phyloP scores from a whole-genome alignment of 2,329 filamentous ascomycete genomes.

The Aureobasidium sp. region DNA sequence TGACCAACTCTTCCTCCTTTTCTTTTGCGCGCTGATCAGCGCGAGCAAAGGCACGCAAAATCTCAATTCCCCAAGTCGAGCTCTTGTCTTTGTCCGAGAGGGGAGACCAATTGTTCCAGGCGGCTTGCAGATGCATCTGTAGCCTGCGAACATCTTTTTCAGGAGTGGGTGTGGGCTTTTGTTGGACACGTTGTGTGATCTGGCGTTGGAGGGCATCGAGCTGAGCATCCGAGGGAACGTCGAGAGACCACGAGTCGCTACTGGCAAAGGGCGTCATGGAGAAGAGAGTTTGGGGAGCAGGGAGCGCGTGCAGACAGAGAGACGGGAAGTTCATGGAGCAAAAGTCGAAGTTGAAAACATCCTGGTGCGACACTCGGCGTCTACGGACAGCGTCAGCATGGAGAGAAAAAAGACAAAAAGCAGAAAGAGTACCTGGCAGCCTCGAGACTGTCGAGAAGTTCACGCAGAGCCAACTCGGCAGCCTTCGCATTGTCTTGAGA shows the following conservation, averaged over 20 bases:
- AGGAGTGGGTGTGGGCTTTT: constrained; percentile 27
- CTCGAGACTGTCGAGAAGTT: constrained; percentile 72
- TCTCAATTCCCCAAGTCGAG: constrained; percentile 41
- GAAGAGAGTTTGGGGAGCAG: constrained; percentile 74
- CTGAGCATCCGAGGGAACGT: constrained; percentile 66
- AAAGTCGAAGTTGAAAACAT: constrained; percentile 72
- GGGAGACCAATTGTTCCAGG: constrained; percentile 68
- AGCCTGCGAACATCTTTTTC: constrained; percentile 63
- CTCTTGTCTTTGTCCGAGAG: constrained; percentile 46
- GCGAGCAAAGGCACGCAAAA: constrained; percentile 39
- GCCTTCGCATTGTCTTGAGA: constrained; percentile 44
- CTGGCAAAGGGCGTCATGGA: constrained; percentile 73
- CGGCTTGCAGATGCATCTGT: constrained; percentile 66
- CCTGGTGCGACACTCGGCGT: constrained; percentile 32
- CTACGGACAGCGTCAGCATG: constrained; percentile 2
- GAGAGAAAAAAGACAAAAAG: background rate
- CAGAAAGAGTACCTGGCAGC: constrained; percentile 61
- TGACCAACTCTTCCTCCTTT: constrained; percentile 33
- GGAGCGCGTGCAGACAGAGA: constrained; percentile 73
- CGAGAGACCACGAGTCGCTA: constrained; percentile 71
- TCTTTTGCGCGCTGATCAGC: constrained; percentile 33
- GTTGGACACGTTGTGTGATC: constrained; percentile 28
- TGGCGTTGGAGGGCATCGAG: constrained; percentile 54
- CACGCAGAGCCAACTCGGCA: constrained; percentile 75
- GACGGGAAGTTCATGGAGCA: constrained; percentile 79